Base-by-base conservation (phyloP, 139 green algal species). In the Coelastrella sp. region DNA sequence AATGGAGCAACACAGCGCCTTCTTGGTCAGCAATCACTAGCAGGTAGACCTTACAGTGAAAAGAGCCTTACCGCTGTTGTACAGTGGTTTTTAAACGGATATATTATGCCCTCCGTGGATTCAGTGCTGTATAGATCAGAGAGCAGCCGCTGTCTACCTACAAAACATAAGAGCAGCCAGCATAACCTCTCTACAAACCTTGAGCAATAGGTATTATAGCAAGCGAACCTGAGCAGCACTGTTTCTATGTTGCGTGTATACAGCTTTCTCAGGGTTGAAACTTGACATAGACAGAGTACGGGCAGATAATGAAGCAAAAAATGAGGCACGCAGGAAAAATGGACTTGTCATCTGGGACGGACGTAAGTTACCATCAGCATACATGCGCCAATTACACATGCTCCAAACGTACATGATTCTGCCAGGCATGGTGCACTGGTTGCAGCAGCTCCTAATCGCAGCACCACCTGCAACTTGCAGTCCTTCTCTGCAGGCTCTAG, bases 1-100 rank as follows among this genome's bases (percentile, higher is more conserved):
- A 97, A 97, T 89, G 96, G 96, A 49, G 96, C 98, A 78, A 98
- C 97, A 8, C 97, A 99, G 89, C 92, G 97, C 0, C 88, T 99
- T 15, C 92, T 98, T 24, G 97, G 97, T 8, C 96, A 99, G 91
- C 97, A 99, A 83, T 97, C 94, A 8, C 75, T 99, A 57, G 95
- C 93, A 85, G 96, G 95, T 96, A 84, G 11, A 70, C 8, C 57
- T 78, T 5, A 80, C 24, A 80, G 10, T 49, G 35, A 49, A 49
- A 49, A 49, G 35, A 49, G 35, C 35, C 35, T 49, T 3, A 49
- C 3, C 35, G 35, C 35, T 49, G 35, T 49, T 49, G 35, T 49
- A 49, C 35, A 49, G 35, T 49, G 35, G 35, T 49, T 49, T 5
- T 49, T 49, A 49, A 49, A 49, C 35, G 35, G 3, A 49, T 49